Percentiles rank a stretch among this genome's conserved stretches.
Evolutionary conservation across 352 stramenopile genomes (phyloP).

Genomic region (Phytophthora palmivora): DNA sequence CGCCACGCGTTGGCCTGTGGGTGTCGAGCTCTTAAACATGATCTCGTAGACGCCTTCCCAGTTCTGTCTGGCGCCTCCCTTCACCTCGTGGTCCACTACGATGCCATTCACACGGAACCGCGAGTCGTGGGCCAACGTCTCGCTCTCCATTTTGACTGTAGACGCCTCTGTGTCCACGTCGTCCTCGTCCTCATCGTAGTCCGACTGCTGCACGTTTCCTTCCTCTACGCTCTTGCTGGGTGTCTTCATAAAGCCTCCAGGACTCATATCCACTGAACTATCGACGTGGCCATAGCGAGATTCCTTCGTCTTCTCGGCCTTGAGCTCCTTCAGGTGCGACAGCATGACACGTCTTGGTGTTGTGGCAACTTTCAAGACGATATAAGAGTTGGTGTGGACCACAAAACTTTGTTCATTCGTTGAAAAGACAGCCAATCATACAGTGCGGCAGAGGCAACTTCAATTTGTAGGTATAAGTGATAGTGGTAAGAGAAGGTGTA

Average conservation of each 20-base stretch:
- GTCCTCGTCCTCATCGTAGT: constrained; percentile 21
- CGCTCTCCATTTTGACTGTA: constrained; percentile 23
- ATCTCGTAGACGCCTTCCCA: constrained; percentile 72
- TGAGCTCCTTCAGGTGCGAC: constrained; percentile 57
- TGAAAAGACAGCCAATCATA: constrained; percentile 19
- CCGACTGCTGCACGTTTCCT: constrained; percentile 27
- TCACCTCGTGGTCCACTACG: constrained; percentile 74
- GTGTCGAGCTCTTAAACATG: constrained; percentile 72
- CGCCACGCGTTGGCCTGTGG: constrained; percentile 59
- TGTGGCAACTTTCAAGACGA: constrained; percentile 4
- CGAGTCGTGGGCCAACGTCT: constrained; percentile 42
- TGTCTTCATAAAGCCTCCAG: constrained; percentile 38
- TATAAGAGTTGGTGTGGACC: constrained; percentile 25
- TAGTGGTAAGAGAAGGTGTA: too few relatives aligned
- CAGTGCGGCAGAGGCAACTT: constrained; percentile 4
- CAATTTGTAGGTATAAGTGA: constrained; percentile 24
- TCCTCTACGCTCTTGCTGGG: constrained; percentile 43
- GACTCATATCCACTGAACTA: constrained; percentile 56
- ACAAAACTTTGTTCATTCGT: constrained; percentile 4
- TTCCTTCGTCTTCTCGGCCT: constrained; percentile 49
- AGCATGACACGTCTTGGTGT: constrained; percentile 33
- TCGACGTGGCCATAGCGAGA: constrained; percentile 54
- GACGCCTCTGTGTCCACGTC: constrained; percentile 38
- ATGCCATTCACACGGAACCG: constrained; percentile 82
- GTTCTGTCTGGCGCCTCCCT: constrained; percentile 51